Evolutionary conservation across 2,329 filamentous ascomycete genomes (phyloP), one percentile per base, ranked within the genome.

Genomic region (Sarocladium strictum): DNA sequence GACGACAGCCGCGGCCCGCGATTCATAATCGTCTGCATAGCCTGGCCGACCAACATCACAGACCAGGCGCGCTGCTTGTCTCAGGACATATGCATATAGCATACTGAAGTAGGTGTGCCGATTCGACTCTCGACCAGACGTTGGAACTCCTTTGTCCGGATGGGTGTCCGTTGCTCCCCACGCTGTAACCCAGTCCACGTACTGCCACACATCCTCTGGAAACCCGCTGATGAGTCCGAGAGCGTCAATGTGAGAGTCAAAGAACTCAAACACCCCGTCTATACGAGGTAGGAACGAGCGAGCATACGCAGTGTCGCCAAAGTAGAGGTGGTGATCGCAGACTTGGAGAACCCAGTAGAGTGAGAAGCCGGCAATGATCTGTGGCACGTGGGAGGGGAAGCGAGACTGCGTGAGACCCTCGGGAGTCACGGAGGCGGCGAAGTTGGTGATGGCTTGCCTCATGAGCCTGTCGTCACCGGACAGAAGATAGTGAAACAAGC

Each of bases 61-160:
- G 5, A 67, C 54, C 0, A 75, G 63, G 1, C 50, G 11, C 1
- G 71, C 69, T 1, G 65, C 65, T 26, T 65, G 59, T 6, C 63
- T 61, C 0, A 75, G 61, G 0, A 65, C 64, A 43, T 67, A 70
- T 0, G 68, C 69, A 55, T 72, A 74, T 0, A 71, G 72, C 32
- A 52, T 7, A 27, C 49, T 55, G 49, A 53, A 52, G 37, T 35
- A 55, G 2, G 54, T 53, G 52, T 70, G 67, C 2, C 64, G 54
- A 47, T 70, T 70, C 2, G 66, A 64, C 12, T 58, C 59, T 5
- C 67, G 59, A 5, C 67, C 69, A 0, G 70, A 66, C 0, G 65
- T 67, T 0, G 71, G 71, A 0, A 73, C 69, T 2, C 71, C 71
- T 47, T 71, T 52, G 24, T 53, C 52, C 14, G 52, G 52, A 41